A percentile compares a stretch with the other conserved stretches of the same genome.
These are phyloP conservation scores for Trichoderma brevicompactum DNA, from an alignment of 2,329 filamentous ascomycete species.

Conservation along the genomic window DNA sequence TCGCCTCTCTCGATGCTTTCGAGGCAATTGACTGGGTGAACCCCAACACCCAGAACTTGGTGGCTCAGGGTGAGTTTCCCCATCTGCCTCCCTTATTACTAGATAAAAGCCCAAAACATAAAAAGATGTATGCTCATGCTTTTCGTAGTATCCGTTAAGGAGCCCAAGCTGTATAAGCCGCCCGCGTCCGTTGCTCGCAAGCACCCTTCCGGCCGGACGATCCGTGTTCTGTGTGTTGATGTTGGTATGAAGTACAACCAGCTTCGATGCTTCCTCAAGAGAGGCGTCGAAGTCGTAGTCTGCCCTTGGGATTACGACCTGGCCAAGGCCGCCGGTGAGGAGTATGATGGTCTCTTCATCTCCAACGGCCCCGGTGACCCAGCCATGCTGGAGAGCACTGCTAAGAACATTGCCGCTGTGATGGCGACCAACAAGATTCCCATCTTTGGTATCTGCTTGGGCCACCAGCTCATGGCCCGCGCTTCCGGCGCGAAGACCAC, in stretches of 20 bases:
- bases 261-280: conserved; percentile 85
- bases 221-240: conserved; percentile 91
- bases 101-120: conserved; percentile 1
- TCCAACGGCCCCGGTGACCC: conserved; percentile 98
- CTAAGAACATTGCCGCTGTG: conserved; percentile 76
- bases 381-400: conserved; percentile 77
- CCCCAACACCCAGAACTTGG: conserved; percentile 90
- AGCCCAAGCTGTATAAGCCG: conserved; percentile 84
- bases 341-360: conserved; percentile 96
- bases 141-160: conserved; percentile 79
- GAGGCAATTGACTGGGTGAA: conserved; percentile 87
- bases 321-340: conserved; percentile 71
- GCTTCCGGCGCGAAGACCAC: conserved; percentile 82
- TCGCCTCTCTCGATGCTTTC: conserved; percentile 57
- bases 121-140: conserved; percentile 45
- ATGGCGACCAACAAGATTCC: conserved; percentile 81
- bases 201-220: conserved; percentile 83
- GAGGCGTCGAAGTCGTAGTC: conserved; percentile 91
- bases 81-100: conserved; percentile 25
- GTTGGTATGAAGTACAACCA: conserved; percentile 99
- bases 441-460: conserved; percentile 94
- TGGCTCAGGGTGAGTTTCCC: conserved; percentile 79
- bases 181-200: conserved; percentile 73
- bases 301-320: conserved; percentile 98
- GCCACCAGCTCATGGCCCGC: conserved; percentile 88